phyloP scores from a whole-genome alignment of 495 filamentous ascomycete species.

The Penicillium crystallinum region DNA sequence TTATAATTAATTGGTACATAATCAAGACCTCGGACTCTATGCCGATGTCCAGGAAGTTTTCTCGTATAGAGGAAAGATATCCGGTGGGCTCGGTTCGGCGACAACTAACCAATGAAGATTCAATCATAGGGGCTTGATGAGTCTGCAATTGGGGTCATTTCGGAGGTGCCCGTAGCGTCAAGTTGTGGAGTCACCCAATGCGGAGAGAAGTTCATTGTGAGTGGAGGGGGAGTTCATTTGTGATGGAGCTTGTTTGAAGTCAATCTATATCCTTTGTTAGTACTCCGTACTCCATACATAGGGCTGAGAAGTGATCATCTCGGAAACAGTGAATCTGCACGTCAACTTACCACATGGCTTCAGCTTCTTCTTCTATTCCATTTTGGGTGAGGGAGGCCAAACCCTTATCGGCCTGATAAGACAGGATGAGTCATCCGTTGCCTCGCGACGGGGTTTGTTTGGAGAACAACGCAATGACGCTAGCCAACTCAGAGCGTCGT shows the following conservation, averaged over 20 bases:
- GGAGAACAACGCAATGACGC: conserved; percentile 9
- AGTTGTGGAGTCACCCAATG: conserved; percentile 19
- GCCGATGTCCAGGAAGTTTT: neutral
- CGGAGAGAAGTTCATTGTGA: conserved; percentile 13
- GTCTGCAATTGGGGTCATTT: neutral
- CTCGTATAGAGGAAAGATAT: conserved; percentile 6
- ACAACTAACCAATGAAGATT: conserved; percentile 9
- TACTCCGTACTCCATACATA: neutral
- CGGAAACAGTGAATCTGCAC: too few species aligned
- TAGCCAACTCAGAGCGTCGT: conserved; percentile 10
- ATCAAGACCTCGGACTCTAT: neutral
- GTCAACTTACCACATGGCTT: too few species aligned
- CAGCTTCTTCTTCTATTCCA: neutral
- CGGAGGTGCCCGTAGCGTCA: neutral
- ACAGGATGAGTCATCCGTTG: conserved; percentile 16
- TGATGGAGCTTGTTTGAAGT: neutral
- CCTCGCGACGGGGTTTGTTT: conserved; percentile 26
- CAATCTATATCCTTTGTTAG: neutral
- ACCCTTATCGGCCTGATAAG: conserved; percentile 20
- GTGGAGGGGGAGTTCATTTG: neutral
- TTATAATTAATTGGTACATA: conserved; percentile 1
- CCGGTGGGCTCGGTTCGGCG: conserved; percentile 10
- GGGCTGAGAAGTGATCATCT: neutral
- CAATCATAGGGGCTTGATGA: neutral
- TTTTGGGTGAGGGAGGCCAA: neutral